Percentiles rank a stretch among this genome's conserved stretches.
phyloP scores from a whole-genome alignment of 2,329 filamentous ascomycete species.

The Calonectria honghensis region DNA sequence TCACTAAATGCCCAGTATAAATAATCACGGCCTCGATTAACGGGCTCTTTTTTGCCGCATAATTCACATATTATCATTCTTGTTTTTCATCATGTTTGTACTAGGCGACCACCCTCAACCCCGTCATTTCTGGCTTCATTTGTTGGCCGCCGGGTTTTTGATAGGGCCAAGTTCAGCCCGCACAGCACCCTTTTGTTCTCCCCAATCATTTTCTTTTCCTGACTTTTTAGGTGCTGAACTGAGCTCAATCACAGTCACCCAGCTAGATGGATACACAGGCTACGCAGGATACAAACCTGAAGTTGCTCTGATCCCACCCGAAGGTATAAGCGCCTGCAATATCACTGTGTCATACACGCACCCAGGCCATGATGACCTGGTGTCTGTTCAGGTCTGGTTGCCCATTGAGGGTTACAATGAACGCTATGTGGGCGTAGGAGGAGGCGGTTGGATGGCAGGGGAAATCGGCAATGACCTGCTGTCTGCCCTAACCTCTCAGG shows the following conservation, averaged over 20 bases:
- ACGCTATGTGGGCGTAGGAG: slow-evolving; percentile 1
- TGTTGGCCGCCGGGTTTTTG: neutral
- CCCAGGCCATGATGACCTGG: neutral
- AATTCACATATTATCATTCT: neutral
- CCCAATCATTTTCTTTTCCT: neutral
- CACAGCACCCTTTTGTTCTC: neutral
- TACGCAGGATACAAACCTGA: neutral
- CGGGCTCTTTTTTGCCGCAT: too few relatives aligned
- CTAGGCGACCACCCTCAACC: neutral
- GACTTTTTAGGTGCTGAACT: neutral
- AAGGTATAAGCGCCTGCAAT: neutral
- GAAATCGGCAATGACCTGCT: neutral
- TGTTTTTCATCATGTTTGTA: neutral
- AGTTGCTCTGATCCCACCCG: neutral
- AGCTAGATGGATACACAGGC: neutral
- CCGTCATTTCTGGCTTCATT: neutral
- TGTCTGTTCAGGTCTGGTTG: slow-evolving; percentile 3
- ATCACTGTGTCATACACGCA: slow-evolving; percentile 8
- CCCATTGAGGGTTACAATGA: neutral
- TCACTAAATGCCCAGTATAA: neutral
- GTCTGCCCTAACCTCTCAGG: neutral
- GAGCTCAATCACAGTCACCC: neutral
- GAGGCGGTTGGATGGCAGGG: neutral
- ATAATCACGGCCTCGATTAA: neutral
- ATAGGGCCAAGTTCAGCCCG: neutral